Evolutionary conservation across 148 eudicot genomes (phyloP).

Genomic region (Fagopyrum homotropicum): DNA sequence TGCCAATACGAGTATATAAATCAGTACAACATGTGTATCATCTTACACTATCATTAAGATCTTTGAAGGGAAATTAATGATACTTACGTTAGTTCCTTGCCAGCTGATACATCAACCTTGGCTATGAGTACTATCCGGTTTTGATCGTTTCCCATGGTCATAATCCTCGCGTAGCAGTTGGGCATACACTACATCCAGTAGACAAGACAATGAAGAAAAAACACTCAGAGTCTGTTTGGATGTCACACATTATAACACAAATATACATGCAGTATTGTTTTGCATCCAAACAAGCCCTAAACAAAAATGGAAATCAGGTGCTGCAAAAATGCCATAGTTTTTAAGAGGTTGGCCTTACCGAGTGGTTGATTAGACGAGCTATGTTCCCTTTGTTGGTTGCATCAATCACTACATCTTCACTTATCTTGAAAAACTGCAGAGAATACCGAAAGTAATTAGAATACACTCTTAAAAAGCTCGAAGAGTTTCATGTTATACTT

Average conservation of each 20-base stretch:
- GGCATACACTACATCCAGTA: constrained; percentile 73
- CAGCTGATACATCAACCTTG: constrained; percentile 63
- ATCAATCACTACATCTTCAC: constrained; percentile 86
- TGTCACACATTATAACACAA: too few species aligned
- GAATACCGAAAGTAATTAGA: constrained; percentile 2
- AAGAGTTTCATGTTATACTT: too few species aligned
- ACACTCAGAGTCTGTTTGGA: background rate
- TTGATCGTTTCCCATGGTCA: constrained; percentile 58
- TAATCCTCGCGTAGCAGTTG: constrained; percentile 90
- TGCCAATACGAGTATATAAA: constrained; percentile 18
- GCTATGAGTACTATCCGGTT: constrained; percentile 91
- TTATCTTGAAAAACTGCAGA: constrained; percentile 77
- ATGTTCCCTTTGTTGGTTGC: constrained; percentile 91
- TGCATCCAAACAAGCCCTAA: too few species aligned
- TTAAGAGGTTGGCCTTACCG: constrained; percentile 36
- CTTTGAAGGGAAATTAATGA: background rate
- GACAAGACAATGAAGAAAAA: background rate
- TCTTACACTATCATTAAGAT: background rate
- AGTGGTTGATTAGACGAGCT: constrained; percentile 91
- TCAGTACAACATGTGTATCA: background rate
- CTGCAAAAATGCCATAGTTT: background rate
- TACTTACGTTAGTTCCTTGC: constrained; percentile 84
- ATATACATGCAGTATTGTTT: too few species aligned
- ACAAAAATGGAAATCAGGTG: too few species aligned
- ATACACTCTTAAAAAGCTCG: background rate